Percentiles rank a stretch among this genome's conserved stretches.
These are phyloP conservation scores for Alternaria infectoria DNA, from an alignment of 2,329 filamentous ascomycete species.

Conservation along the genomic window DNA sequence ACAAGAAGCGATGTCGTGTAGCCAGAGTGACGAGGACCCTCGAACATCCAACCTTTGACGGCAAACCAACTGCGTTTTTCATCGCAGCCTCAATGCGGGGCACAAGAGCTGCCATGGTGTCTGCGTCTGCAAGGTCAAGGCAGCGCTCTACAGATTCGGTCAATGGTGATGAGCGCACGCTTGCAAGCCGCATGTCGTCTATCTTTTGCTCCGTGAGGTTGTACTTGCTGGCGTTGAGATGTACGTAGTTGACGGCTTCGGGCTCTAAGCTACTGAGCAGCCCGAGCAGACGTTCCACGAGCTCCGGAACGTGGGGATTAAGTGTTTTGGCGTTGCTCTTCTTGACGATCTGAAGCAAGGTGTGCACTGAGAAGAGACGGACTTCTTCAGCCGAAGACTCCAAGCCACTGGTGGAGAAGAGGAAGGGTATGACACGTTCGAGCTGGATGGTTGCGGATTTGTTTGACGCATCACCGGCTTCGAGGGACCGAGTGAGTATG, in stretches of 20 bases:
- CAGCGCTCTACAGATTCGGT: conserved; percentile 91
- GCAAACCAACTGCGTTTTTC: conserved; percentile 85
- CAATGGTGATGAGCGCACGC: conserved; percentile 84
- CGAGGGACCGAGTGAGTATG: conserved; percentile 82
- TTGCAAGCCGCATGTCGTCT: conserved; percentile 82
- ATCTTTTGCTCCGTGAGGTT: conserved; percentile 88
- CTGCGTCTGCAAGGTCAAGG: conserved; percentile 80
- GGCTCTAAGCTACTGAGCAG: conserved; percentile 88
- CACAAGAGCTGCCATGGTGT: conserved; percentile 76
- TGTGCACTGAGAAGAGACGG: conserved; percentile 77
- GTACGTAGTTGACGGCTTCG: conserved; percentile 88
- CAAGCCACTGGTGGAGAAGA: conserved; percentile 85
- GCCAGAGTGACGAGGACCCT: conserved; percentile 84
- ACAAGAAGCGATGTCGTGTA: conserved; percentile 76
- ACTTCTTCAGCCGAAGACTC: conserved; percentile 90
- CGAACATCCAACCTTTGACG: conserved; percentile 90
- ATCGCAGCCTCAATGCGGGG: conserved; percentile 78
- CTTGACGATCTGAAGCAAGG: conserved; percentile 87
- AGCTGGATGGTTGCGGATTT: conserved; percentile 80
- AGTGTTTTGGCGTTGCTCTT: conserved; percentile 78
- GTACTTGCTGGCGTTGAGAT: conserved; percentile 83
- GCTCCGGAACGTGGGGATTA: conserved; percentile 78
- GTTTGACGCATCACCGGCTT: conserved; percentile 71
- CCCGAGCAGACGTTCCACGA: conserved; percentile 80
- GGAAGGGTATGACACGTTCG: conserved; percentile 84